Evolutionary conservation across 176 grass and related monocot species (phyloP), one percentile per base, ranked within the genome.

Genomic region (Oryza punctata): DNA sequence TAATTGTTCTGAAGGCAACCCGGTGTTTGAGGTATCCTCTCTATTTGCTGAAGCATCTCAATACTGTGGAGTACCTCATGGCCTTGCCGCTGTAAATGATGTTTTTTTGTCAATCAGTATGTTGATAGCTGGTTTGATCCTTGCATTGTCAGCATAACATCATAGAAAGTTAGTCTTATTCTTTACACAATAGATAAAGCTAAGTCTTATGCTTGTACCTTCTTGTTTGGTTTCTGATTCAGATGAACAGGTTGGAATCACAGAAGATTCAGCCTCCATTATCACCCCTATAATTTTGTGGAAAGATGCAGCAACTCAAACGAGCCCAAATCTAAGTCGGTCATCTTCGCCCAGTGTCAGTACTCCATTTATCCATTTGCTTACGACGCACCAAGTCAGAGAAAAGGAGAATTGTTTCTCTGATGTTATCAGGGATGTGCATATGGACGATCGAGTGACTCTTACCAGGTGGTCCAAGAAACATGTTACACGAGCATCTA

Each of bases 391-490:
- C 61, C 85, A 83, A 59, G 67, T 87, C 70, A 80, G 84, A 79
- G 93, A 94, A 47, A 73, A 83, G 12, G 87, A 89, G 70, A 85
- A 70, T 14, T 88, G 89, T 81, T 92, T 89, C 79, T 90, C 91
- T 70, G 88, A 98, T 82, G 54, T 92, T 73, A 89, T 98, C 84
- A 93, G 91, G 72, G 91, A 98, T 88, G 89, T 96, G 78, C 83
- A 91, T 81, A 85, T 96, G 77, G 93, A 94, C 88, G 91, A 95
- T 21, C 82, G 70, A 54, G 91, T 98, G 54, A 96, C 89, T 83
- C 64, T 98, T 33, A 98, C 91, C 59, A 89, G 93, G 43, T 98
- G 91, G 93, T 94, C 96, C 5, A 98, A 95, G 87, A 98, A 96
- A 77, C 91, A 94, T 83, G 81, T 84, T 52, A 83, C 84, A 45